These are phyloP conservation scores for Rhizopus stolonifer DNA, from an alignment of 371 early-diverging fungal species.

Conservation along the genomic window DNA sequence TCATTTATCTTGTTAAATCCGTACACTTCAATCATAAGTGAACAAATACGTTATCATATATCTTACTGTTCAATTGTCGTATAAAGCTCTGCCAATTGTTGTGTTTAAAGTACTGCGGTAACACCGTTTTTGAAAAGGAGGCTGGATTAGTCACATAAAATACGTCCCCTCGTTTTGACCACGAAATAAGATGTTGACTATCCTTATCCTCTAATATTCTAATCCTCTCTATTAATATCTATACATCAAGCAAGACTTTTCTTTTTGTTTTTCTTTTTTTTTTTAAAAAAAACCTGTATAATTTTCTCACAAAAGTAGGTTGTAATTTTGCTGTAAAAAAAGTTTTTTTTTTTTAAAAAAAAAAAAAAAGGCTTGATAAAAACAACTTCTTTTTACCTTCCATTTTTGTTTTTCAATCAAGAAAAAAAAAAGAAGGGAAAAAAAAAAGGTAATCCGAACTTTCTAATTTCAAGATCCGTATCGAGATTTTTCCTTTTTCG, in stretches of 20 bases:
- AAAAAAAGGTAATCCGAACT: too few relatives aligned
- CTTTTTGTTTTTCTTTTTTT: too few relatives aligned
- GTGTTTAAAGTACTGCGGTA: slow-evolving; percentile 86
- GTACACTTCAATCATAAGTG: slow-evolving; percentile 40
- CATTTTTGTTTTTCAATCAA: too few relatives aligned
- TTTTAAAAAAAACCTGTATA: background rate
- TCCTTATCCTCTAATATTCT: slow-evolving; percentile 62
- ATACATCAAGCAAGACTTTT: too few relatives aligned
- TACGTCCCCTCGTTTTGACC: slow-evolving; percentile 64
- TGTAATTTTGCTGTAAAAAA: too few relatives aligned
- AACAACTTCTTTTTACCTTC: background rate
- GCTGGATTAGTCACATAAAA: slow-evolving; percentile 67
- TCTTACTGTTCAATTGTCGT: slow-evolving; percentile 77
- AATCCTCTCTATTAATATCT: background rate
- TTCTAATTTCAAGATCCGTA: too few relatives aligned
- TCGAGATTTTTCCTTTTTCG: too few relatives aligned
- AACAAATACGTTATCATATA: background rate
- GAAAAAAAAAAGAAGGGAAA: too few relatives aligned
- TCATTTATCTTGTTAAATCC: slow-evolving; percentile 62
- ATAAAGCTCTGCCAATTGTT: slow-evolving; percentile 87
- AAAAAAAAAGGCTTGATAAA: background rate
- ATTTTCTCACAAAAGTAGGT: too few relatives aligned
- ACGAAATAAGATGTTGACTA: slow-evolving; percentile 58
- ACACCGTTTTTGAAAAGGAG: slow-evolving; percentile 45
- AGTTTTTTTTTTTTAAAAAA: background rate